These are phyloP conservation scores for Globisporangium spinosum DNA, from an alignment of 352 stramenopile genomes.

Conservation along the genomic window DNA sequence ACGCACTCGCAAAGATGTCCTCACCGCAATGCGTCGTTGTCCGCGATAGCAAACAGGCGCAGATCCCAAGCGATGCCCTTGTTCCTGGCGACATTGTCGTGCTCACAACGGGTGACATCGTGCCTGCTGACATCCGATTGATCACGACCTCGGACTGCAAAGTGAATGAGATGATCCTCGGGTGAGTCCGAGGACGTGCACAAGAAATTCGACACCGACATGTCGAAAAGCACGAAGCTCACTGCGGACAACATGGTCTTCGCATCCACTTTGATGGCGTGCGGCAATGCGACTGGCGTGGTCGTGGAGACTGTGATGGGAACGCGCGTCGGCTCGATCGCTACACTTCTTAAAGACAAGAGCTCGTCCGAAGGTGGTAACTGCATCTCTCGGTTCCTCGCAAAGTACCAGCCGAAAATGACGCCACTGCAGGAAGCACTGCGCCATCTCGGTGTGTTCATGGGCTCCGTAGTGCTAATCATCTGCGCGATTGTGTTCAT, in stretches of 20 bases:
- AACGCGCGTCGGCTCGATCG: conserved; percentile 45
- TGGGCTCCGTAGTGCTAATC: conserved; percentile 79
- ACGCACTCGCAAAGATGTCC: conserved; percentile 36
- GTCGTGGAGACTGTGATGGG: conserved; percentile 41
- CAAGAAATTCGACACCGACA: conserved; percentile 25
- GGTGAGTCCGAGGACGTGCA: conserved; percentile 60
- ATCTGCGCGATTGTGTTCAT: conserved; percentile 82
- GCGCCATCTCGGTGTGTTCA: conserved; percentile 91
- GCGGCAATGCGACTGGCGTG: conserved; percentile 36
- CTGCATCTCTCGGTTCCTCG: conserved; percentile 19
- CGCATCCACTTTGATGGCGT: conserved; percentile 65
- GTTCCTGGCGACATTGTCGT: conserved; percentile 66
- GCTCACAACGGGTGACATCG: conserved; percentile 83
- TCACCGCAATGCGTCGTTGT: conserved; percentile 37
- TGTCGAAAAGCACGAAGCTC: conserved; percentile 28
- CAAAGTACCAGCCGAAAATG: conserved; percentile 35
- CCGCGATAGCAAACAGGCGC: conserved; percentile 29
- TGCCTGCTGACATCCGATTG: conserved; percentile 84
- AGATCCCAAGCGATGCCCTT: conserved; percentile 35
- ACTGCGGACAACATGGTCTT: conserved; percentile 87
- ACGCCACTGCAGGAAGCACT: conserved; percentile 90
- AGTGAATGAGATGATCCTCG: conserved; percentile 89
- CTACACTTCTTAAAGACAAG: conserved; percentile 30
- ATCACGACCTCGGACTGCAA: conserved; percentile 61
- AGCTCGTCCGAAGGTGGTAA: conserved; percentile 12